Evolutionary conservation across 371 early-diverging fungal genomes (phyloP), one percentile per base, ranked within the genome.

Genomic region (Mucor sp.): DNA sequence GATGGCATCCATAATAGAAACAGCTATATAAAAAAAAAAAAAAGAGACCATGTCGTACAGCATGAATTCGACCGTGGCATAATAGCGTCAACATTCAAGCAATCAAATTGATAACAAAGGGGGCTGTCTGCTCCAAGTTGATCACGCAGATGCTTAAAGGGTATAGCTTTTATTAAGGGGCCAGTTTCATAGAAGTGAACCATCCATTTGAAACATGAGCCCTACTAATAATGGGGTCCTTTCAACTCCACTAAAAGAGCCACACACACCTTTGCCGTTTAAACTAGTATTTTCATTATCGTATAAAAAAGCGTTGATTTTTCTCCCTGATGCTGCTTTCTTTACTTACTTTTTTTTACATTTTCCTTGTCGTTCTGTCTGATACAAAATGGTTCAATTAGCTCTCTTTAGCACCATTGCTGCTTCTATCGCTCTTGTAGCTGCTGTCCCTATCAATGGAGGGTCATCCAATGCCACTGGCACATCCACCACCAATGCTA

Each of bases 381-480:
- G 7, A 19, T 33, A 57, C 19, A 57, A 33, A 57, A 57, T 57
- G 57, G 53, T 53, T 63, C 17, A 37, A 39, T 50, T 63, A 8
- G 11, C 35, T 35, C 17, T 53, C 35, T 53, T 63, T 27, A 53
- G 35, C n/a, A 53, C 53, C 3, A 50, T 63, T 48, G 53, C 63
- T 35, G 53, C 55, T 17, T 53, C 53, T 3, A 53, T 63, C 14
- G 48, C 37, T 12, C 63, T 63, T 25, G 37, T 35, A 11, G 35
- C 37, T 8, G 27, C 50, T 11, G n/a, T 23, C 6, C 57, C 57
- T 19, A 28, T 57, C 21, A 33, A 11, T 19, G 6, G 30, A 33
- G 15, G 53, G 1, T 4, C 53, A 53, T 53, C 27, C 27, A 53
- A 47, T 6, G 7, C 47, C 21, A 47, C 48, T 48, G 12, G 32